phyloP scores from a whole-genome alignment of 441 rosid genomes.

The Geranium incanum region DNA sequence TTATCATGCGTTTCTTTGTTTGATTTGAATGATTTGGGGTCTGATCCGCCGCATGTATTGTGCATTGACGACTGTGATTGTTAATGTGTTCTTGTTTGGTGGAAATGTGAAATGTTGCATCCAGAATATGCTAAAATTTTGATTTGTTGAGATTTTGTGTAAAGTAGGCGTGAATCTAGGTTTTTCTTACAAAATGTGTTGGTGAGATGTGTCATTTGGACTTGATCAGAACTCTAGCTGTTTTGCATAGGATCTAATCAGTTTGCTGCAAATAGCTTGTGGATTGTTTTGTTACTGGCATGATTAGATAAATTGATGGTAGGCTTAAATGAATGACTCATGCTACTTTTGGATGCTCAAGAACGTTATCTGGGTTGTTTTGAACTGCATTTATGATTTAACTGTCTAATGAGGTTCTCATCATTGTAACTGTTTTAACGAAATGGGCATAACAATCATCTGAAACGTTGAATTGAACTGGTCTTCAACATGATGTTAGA shows the following conservation, averaged over 20 bases:
- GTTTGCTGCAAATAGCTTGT: background rate
- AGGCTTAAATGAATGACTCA: background rate
- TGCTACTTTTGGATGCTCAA: background rate
- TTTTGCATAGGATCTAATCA: background rate
- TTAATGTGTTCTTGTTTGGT: background rate
- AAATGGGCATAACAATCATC: no score
- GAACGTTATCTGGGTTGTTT: no score
- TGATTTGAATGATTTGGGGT: constrained; percentile 1
- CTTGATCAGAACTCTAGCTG: background rate
- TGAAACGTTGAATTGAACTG: no score
- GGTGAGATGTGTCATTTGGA: background rate
- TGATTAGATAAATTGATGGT: background rate
- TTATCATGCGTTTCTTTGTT: background rate
- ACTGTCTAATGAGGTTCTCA: no score
- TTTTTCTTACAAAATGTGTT: background rate
- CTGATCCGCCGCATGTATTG: background rate
- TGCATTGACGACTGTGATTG: background rate
- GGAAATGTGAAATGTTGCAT: background rate
- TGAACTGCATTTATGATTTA: no score
- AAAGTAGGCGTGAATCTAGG: background rate
- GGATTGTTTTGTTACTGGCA: background rate
- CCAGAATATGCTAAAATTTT: background rate
- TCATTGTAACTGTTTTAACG: no score
- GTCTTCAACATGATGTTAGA: no score
- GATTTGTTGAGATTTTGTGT: background rate